Base-by-base conservation (phyloP, 306 rosid genomes). In the Ammopiptanthus mongolicus region DNA sequence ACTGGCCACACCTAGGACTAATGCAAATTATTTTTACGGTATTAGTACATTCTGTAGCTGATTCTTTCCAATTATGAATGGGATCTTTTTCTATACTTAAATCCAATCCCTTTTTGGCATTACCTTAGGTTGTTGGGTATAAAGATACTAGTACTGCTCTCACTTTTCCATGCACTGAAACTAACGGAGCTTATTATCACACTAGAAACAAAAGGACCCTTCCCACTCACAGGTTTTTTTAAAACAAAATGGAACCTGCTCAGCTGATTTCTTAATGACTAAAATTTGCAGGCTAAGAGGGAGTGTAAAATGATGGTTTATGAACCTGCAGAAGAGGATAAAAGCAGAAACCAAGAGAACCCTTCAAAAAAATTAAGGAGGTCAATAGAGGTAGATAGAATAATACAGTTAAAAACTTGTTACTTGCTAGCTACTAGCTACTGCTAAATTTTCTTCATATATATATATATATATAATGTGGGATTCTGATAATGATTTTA, bases 331-430 rank as follows among this genome's bases (percentile, higher is more conserved):
- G 65, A 47, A 10, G 79, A 83, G 28, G 73, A 70, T 25, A 73
- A 53, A 37, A 55, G 14, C 48, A 44, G 14, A 56, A 56, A 63
- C 28, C 13, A 68, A 50, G 71, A 60, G 82, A 86, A 53, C 69
- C 74, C 86, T n/a, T 39, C 78, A 68, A 94, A 91, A 81, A 77
- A 90, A 74, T n/a, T 85, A 12, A 78, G 82, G 55, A 74, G 57
- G 44, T 65, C 82, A 66, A 76, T 25, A n/a, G 85, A 88, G 47
- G 47, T 41, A 41, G 47, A 41, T 91, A 85, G 72, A 60, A 23
- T n/a, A 4, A 59, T 31, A 39, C 55, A 8, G 28, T 50, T 60
- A 15, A 37, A 46, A 61, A 37, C 23, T 12, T 70, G 11, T 1
- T 22, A 37, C 36, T 52, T 34, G 39, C 28, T 25, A 23, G 25